Evolutionary conservation across 2,329 filamentous ascomycete genomes (phyloP), one percentile per base, ranked within the genome.

Genomic region (Penicillium sp.): DNA sequence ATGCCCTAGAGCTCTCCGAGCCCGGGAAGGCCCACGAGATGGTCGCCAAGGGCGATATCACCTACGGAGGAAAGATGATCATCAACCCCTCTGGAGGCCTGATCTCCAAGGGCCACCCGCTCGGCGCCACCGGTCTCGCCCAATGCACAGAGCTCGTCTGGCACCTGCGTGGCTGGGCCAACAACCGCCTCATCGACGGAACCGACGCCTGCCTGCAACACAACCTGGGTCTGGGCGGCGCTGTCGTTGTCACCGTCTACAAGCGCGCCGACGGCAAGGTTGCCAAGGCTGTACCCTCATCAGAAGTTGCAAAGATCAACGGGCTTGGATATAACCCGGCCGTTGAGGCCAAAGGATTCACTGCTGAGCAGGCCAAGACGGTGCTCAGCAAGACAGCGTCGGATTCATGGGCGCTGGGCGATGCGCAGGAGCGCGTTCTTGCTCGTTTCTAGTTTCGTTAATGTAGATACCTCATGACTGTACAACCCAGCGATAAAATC

Each of bases 151-250:
- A 98, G 81, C 83, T 98, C 13, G 91, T 96, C 30, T 98, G 94
- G 94, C 94, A 98, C 74, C 83, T 98, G 70, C 87, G 94, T 67
- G 94, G 94, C 13, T 97, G 94, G 94, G 94, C 94, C 21, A 97
- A 95, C 79, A 97, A 97, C 82, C 86, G 94, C 46, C 81, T 88
- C 17, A 85, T 91, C 1, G 81, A 86, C 21, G 84, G 84, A 61
- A 95, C 93, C 0, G 86, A 81, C 64, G 88, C 87, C 62, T 91
- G 90, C 61, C 82, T 98, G 67, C 93, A 97, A 82, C 95, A 98
- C 76, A 98, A 98, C 74, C 84, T 98, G 1, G 95, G 94, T 0
- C 84, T 98, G 5, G 94, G 94, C 15, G 95, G 95, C 58, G 94
- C 93, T 3, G 93, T 89, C 1, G 93, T 98, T 0, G 91, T 95